A percentile compares a stretch with the other conserved stretches of the same genome.
Conservation (phyloP, 2,329 filamentous ascomycete species). For the Helminthosporium solani region DNA sequence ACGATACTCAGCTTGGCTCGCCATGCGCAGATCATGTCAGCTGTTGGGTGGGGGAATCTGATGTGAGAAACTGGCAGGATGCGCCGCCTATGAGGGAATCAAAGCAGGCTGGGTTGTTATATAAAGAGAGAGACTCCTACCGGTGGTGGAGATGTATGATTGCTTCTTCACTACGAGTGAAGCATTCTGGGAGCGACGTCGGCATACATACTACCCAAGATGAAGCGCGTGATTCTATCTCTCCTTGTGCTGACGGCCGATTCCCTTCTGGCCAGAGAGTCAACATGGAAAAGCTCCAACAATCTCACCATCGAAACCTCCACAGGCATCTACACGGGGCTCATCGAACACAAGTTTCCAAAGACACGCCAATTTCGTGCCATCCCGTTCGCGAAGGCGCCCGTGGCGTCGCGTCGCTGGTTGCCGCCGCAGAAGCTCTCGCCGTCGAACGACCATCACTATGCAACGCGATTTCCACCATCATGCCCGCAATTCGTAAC, state of each 20-base stretch:
- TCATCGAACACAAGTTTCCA: slow-evolving; percentile 29
- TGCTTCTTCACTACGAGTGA: no score
- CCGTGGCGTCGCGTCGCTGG: slow-evolving; percentile 28
- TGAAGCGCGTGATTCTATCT: slow-evolving; percentile 11
- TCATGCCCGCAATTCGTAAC: slow-evolving; percentile 28
- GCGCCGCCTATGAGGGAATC: no score
- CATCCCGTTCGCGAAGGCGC: slow-evolving; percentile 34
- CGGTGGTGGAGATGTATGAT: no score
- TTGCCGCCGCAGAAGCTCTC: slow-evolving; percentile 23
- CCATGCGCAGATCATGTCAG: no score
- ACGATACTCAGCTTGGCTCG: no score
- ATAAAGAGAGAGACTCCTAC: no score
- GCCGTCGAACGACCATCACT: slow-evolving; percentile 8
- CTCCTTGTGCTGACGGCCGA: slow-evolving; percentile 5
- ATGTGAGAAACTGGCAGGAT: no score
- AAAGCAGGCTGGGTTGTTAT: no score
- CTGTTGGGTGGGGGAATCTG: no score
- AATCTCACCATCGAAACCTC: slow-evolving; percentile 1
- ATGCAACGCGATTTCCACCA: slow-evolving; percentile 16
- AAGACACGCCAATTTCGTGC: slow-evolving; percentile 32
- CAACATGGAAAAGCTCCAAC: background rate
- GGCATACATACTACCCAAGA: background rate
- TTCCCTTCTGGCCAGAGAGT: background rate
- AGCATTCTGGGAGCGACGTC: slow-evolving; percentile 1
- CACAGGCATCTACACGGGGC: slow-evolving; percentile 15